These are phyloP conservation scores for Trichoderma gamsii DNA, from an alignment of 495 filamentous ascomycete genomes.

Conservation along the genomic window DNA sequence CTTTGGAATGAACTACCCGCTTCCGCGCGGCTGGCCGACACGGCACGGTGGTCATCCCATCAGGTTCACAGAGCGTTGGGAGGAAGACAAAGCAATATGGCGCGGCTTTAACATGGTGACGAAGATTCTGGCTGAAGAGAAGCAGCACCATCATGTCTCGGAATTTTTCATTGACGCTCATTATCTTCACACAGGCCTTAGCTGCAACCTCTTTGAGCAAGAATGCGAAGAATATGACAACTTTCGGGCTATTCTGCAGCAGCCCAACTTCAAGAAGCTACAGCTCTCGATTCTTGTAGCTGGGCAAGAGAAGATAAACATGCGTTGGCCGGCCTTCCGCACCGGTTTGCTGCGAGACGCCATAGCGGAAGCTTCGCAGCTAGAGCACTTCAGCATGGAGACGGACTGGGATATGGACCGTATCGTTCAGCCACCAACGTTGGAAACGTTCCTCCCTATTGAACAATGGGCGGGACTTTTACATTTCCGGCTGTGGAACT, in stretches of 20 bases:
- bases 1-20: constrained; percentile 28
- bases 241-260: neutral
- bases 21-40: constrained; percentile 5
- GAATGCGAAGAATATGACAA: neutral
- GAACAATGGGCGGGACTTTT: neutral
- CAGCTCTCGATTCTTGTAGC: neutral
- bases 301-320: neutral
- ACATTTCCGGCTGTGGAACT: neutral
- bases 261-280: neutral
- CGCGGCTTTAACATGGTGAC: neutral
- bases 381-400: neutral
- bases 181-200: neutral
- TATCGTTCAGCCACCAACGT: neutral
- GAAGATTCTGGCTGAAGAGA: neutral
- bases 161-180: neutral
- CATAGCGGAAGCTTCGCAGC: neutral
- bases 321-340: neutral
- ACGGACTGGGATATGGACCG: neutral
- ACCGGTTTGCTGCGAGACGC: neutral
- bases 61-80: too few relatives aligned
- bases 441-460: neutral
- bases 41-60: too few relatives aligned
- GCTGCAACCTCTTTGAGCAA: neutral
- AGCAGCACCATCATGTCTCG: neutral
- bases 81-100: too few relatives aligned